A percentile compares a stretch with the other conserved stretches of the same genome.
Evolutionary conservation across 441 rosid genomes (phyloP).

Genomic region (Pelargonium fulgidum): DNA sequence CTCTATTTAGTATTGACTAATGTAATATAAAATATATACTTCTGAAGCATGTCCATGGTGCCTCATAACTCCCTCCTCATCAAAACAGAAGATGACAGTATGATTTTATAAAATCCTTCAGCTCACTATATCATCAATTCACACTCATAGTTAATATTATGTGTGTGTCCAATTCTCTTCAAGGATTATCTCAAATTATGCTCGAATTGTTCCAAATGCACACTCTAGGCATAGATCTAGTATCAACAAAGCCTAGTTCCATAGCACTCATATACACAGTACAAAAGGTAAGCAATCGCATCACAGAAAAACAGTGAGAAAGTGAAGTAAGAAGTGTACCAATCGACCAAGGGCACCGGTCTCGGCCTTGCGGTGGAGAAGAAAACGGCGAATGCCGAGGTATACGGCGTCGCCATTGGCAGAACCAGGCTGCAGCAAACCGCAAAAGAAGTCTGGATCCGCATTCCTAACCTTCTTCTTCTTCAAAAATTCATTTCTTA

Average conservation of each 20-base stretch:
- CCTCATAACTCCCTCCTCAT: neutral
- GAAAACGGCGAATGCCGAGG: conserved; percentile 69
- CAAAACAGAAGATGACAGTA: no score
- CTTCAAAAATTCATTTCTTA: neutral
- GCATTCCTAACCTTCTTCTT: conserved; percentile 24
- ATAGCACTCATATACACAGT: neutral
- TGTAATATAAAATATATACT: neutral
- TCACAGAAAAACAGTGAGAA: neutral
- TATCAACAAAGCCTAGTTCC: neutral
- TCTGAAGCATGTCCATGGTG: neutral
- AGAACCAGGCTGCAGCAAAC: conserved; percentile 64
- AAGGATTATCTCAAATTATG: neutral
- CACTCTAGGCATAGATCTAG: neutral
- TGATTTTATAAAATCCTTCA: no score
- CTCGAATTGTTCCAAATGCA: neutral
- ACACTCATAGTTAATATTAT: neutral
- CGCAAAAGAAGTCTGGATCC: conserved; percentile 62
- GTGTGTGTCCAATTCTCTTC: neutral
- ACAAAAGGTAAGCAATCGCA: neutral
- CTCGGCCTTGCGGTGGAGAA: conserved; percentile 66
- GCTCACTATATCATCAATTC: neutral
- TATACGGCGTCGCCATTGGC: conserved; percentile 57
- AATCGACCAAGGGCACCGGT: conserved; percentile 55
- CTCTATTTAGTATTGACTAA: neutral
- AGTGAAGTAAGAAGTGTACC: conserved; percentile 33